phyloP scores from a whole-genome alignment of 805 yeast genomes.

The Teunomyces barrocoloradensis region DNA sequence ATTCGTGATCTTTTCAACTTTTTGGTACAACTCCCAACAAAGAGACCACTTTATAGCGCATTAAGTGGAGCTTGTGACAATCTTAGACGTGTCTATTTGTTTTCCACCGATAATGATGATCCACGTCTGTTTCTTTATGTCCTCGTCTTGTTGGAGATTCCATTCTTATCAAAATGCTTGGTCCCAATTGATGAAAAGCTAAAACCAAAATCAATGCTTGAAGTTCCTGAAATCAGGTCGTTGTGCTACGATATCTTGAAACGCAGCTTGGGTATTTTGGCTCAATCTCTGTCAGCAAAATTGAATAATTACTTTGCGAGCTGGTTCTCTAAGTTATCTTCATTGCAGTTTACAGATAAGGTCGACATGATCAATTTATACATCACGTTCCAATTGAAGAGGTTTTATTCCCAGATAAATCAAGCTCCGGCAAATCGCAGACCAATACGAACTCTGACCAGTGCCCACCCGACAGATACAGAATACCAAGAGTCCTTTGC shows the following conservation, averaged over 20 bases:
- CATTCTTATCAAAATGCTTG: slow-evolving; percentile 46
- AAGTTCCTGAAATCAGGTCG: slow-evolving; percentile 51
- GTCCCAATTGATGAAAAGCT: background rate
- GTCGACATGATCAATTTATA: slow-evolving; percentile 72
- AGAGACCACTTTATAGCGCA: slow-evolving; percentile 56
- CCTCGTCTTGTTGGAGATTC: slow-evolving; percentile 66
- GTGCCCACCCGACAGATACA: slow-evolving; percentile 7
- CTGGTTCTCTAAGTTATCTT: slow-evolving; percentile 53
- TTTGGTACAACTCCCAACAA: slow-evolving; percentile 53
- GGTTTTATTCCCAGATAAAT: slow-evolving; percentile 43
- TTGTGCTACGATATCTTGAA: slow-evolving; percentile 69
- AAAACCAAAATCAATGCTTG: slow-evolving; percentile 25
- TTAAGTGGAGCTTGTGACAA: slow-evolving; percentile 50
- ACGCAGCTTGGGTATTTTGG: slow-evolving; percentile 64
- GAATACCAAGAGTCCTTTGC: slow-evolving; percentile 23
- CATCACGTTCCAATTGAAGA: slow-evolving; percentile 70
- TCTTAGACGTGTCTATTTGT: slow-evolving; percentile 45
- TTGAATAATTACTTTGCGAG: slow-evolving; percentile 45
- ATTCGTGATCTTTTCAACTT: slow-evolving; percentile 46
- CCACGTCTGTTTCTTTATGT: slow-evolving; percentile 55
- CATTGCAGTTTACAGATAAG: slow-evolving; percentile 45
- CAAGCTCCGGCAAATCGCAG: slow-evolving; percentile 18
- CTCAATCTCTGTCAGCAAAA: slow-evolving; percentile 43
- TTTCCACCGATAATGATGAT: slow-evolving; percentile 33
- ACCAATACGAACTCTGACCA: background rate